phyloP scores from a whole-genome alignment of 2,329 filamentous ascomycete species.

The Trichoderma sp. region DNA sequence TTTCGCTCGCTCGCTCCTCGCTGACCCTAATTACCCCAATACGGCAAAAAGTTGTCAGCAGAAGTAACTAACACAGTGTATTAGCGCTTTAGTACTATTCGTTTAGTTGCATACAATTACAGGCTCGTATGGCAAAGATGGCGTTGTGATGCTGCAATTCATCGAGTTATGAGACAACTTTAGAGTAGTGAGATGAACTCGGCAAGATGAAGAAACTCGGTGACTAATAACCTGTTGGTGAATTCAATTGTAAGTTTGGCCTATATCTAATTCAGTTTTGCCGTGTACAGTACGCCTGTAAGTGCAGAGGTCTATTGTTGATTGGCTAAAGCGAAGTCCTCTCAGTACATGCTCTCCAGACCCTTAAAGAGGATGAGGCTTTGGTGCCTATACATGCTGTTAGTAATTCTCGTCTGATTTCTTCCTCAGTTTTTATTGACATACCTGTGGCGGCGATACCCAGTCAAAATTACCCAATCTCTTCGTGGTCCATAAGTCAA shows the following conservation, averaged over 20 bases:
- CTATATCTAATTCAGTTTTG: not conserved
- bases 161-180: not conserved
- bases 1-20: not conserved
- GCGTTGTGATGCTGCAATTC: not conserved
- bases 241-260: not conserved
- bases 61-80: not conserved
- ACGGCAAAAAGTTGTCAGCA: not conserved
- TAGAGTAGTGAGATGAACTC: not conserved
- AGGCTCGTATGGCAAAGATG: not conserved
- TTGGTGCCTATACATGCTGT: not conserved
- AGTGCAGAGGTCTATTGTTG: not conserved
- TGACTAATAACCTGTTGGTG: not conserved
- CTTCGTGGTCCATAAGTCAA: constrained; percentile 12
- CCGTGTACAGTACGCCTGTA: not conserved
- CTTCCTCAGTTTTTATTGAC: not conserved
- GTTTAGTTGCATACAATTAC: not conserved
- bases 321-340: not conserved
- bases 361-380: constrained; percentile 2
- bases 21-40: not conserved
- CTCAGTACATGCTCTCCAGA: not conserved
- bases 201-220: not conserved
- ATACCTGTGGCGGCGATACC: constrained; percentile 11
- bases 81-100: not conserved
- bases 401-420: not conserved
- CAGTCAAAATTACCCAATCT: constrained; percentile 17